Evolutionary conservation across 129 eudicot genomes (phyloP).

Genomic region (Kitagawia praeruptora): DNA sequence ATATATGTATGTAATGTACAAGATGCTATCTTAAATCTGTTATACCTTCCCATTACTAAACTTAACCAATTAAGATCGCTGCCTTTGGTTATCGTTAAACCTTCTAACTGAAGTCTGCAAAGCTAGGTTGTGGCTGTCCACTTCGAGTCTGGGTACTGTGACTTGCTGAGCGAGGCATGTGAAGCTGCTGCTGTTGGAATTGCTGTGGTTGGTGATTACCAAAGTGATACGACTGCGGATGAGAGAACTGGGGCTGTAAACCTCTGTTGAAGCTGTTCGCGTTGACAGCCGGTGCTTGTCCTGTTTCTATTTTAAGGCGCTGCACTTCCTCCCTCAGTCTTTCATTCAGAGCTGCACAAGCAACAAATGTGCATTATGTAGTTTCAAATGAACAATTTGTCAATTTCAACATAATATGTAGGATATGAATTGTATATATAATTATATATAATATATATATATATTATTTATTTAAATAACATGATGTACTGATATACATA

Average conservation of each 20-base stretch:
- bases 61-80: neutral
- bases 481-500: neutral
- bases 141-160: conserved; percentile 25
- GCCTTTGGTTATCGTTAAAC: neutral
- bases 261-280: conserved; percentile 44
- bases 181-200: conserved; percentile 47
- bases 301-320: conserved; percentile 67
- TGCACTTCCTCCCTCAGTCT: conserved; percentile 81
- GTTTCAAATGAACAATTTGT: neutral
- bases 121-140: conserved; percentile 43
- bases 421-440: neutral
- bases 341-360: conserved; percentile 68
- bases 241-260: conserved; percentile 44
- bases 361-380: neutral
- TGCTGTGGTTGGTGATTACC: conserved; percentile 28
- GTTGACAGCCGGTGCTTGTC: conserved; percentile 54
- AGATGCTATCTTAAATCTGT: conserved; percentile 4
- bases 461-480: too few species aligned
- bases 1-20: conserved; percentile 4
- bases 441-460: neutral
- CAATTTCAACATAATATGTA: neutral
- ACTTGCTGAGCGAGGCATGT: conserved; percentile 25
- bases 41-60: neutral
- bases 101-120: conserved; percentile 46
- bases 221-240: conserved; percentile 28